Evolutionary conservation across 2,329 filamentous ascomycete species (phyloP).

Genomic region (Sordariomycetes sp.): DNA sequence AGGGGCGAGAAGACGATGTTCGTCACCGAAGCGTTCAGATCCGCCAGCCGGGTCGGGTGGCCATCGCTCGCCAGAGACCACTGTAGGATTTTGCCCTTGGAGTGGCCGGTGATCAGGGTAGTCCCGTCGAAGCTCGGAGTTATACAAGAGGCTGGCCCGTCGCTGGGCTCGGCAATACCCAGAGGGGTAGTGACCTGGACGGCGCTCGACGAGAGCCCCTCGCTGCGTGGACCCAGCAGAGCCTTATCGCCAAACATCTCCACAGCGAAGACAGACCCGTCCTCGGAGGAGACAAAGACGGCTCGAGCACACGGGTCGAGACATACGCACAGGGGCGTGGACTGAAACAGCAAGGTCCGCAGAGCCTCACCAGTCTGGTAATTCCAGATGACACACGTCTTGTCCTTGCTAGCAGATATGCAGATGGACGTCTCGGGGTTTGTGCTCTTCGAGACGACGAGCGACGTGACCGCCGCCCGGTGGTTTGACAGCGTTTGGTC

Average conservation of each 20-base stretch:
- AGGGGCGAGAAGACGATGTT: slow-evolving; percentile 68
- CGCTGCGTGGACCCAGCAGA: slow-evolving; percentile 39
- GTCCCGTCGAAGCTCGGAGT: slow-evolving; percentile 75
- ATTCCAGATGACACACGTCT: slow-evolving; percentile 88
- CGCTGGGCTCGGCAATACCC: slow-evolving; percentile 49
- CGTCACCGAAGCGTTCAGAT: slow-evolving; percentile 71
- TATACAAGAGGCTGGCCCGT: slow-evolving; percentile 57
- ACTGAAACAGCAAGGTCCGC: slow-evolving; percentile 71
- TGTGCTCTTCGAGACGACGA: slow-evolving; percentile 53
- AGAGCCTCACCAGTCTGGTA: slow-evolving; percentile 68
- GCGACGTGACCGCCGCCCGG: slow-evolving; percentile 58
- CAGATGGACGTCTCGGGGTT: slow-evolving; percentile 67
- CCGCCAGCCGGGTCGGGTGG: slow-evolving; percentile 55
- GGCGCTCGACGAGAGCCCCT: slow-evolving; percentile 44
- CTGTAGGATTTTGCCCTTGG: slow-evolving; percentile 63
- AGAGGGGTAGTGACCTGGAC: slow-evolving; percentile 44
- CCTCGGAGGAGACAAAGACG: slow-evolving; percentile 69
- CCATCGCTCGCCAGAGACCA: slow-evolving; percentile 71
- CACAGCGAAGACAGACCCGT: slow-evolving; percentile 69
- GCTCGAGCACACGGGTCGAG: slow-evolving; percentile 78
- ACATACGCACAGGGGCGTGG: slow-evolving; percentile 58
- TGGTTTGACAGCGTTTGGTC: slow-evolving; percentile 70
- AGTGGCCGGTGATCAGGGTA: slow-evolving; percentile 68
- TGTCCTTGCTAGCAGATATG: slow-evolving; percentile 75
- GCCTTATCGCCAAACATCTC: slow-evolving; percentile 55